A percentile compares a stretch with the other conserved stretches of the same genome.
Evolutionary conservation across 2,329 filamentous ascomycete species (phyloP).

Genomic region (Chaetomium sp.): DNA sequence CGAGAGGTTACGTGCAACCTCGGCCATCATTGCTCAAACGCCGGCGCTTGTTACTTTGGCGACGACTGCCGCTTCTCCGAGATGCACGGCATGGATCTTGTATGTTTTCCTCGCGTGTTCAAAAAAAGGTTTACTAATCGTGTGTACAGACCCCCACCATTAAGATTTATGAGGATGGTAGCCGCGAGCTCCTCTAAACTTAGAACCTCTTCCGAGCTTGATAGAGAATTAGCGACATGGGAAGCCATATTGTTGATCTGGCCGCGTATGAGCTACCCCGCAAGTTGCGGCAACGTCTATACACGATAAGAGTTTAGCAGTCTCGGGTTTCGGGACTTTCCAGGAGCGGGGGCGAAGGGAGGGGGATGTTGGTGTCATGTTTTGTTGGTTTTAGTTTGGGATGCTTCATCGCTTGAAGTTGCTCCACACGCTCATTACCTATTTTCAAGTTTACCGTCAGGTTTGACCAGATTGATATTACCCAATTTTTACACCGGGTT

Average conservation of each 20-base stretch:
- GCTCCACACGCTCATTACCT: neutral
- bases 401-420: neutral
- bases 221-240: neutral
- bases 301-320: neutral
- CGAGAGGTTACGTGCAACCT: slow-evolving; percentile 29
- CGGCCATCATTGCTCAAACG: slow-evolving; percentile 35
- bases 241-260: neutral
- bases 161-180: slow-evolving; percentile 31
- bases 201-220: neutral
- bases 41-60: slow-evolving; percentile 30
- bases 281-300: neutral
- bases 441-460: neutral
- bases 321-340: neutral
- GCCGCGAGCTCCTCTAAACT: slow-evolving; percentile 23
- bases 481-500: neutral
- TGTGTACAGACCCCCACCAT: slow-evolving; percentile 28
- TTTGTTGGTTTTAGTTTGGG: neutral
- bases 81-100: slow-evolving; percentile 34
- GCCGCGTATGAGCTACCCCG: neutral
- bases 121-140: slow-evolving; percentile 7
- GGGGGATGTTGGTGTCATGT: neutral
- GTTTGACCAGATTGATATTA: neutral
- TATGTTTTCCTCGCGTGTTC: slow-evolving; percentile 19
- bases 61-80: slow-evolving; percentile 32
- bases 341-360: neutral